A percentile compares a stretch with the other conserved stretches of the same genome.
phyloP scores from a whole-genome alignment of 257 asterid species.

The Catharanthus roseus region DNA sequence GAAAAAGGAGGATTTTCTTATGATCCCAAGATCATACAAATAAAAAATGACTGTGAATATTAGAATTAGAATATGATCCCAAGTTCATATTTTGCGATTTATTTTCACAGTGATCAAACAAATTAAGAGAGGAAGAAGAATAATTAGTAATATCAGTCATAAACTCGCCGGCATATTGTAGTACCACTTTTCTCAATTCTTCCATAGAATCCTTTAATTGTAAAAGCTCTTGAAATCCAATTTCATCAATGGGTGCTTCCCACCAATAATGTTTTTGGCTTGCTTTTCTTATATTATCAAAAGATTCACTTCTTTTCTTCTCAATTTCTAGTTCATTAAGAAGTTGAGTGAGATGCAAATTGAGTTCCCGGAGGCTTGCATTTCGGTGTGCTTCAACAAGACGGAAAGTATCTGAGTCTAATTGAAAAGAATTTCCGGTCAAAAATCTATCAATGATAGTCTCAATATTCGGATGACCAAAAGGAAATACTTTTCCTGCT shows the following conservation, averaged over 20 bases:
- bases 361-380: conserved; percentile 45
- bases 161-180: conserved; percentile 28
- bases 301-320: conserved; percentile 49
- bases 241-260: conserved; percentile 45
- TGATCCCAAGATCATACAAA: conserved; percentile 3
- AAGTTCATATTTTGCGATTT: conserved; percentile 35
- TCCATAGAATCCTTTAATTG: conserved; percentile 61
- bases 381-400: conserved; percentile 48
- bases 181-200: conserved; percentile 40
- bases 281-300: conserved; percentile 42
- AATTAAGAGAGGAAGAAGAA: conserved; percentile 17
- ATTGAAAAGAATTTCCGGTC: conserved; percentile 18
- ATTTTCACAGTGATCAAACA: conserved; percentile 39
- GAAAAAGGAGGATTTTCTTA: no score
- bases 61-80: no score
- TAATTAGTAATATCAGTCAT: conserved; percentile 19
- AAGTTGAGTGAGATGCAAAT: conserved; percentile 49
- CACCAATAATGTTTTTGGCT: conserved; percentile 50
- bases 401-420: conserved; percentile 20
- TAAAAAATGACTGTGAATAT: no score
- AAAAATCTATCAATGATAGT: conserved; percentile 46
- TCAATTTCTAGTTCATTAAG: conserved; percentile 44
- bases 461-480: conserved; percentile 66
- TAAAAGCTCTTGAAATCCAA: conserved; percentile 49
- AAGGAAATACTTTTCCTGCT: conserved; percentile 69